Percentiles rank a stretch among this genome's conserved stretches.
Evolutionary conservation across 352 stramenopile species (phyloP).

Genomic region (Blastocystis sp.): DNA sequence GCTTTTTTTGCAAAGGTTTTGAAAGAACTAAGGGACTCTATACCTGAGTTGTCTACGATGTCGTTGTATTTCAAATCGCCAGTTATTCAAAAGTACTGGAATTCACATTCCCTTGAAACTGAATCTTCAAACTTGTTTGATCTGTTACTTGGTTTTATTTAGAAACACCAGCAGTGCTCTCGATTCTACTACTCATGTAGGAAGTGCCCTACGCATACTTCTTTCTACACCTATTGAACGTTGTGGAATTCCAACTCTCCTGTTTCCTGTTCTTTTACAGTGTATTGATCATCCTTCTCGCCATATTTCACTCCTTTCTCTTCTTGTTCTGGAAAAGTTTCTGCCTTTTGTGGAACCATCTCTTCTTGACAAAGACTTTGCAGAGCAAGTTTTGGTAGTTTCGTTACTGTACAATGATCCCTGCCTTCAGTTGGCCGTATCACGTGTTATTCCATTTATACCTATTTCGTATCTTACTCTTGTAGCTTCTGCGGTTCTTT

Average conservation of each 20-base stretch:
- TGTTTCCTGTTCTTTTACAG: neutral
- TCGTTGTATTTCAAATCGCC: no score
- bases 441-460: neutral
- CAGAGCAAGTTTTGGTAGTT: neutral
- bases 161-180: no score
- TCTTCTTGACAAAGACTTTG: neutral
- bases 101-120: no score
- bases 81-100: no score
- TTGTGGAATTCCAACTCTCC: neutral
- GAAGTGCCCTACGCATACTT: neutral
- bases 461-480: neutral
- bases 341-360: neutral
- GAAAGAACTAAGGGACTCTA: neutral
- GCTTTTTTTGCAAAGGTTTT: neutral
- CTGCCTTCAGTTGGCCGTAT: neutral
- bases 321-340: neutral
- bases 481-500: neutral
- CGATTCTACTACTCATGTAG: neutral
- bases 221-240: neutral
- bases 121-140: no score
- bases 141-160: no score
- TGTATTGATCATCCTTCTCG: neutral
- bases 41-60: no score
- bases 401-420: neutral
- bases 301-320: neutral